These are phyloP conservation scores for Aspergillus felis DNA, from an alignment of 2,329 filamentous ascomycete species.

Conservation along the genomic window DNA sequence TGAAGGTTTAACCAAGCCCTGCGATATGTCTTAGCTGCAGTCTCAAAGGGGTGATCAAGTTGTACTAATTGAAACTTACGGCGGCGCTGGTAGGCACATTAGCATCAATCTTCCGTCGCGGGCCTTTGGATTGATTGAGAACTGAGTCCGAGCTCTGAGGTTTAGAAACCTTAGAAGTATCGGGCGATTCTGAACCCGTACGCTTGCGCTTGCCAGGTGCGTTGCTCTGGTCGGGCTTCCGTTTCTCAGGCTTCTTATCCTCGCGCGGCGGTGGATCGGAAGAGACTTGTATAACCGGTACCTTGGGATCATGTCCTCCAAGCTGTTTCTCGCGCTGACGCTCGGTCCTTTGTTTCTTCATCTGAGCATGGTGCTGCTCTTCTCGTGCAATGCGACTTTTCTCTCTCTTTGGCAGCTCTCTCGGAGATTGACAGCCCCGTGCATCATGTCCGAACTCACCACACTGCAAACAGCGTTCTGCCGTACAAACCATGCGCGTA, in stretches of 20 bases:
- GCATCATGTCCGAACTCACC: constrained; percentile 42
- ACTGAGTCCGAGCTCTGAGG: constrained; percentile 23
- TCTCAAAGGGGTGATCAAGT: not conserved
- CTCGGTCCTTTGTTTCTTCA: constrained; percentile 34
- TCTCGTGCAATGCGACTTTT: constrained; percentile 33
- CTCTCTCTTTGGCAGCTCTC: constrained; percentile 34
- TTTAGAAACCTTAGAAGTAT: constrained; percentile 23
- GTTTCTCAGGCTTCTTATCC: constrained; percentile 7
- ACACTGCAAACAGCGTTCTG: constrained; percentile 42
- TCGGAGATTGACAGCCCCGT: constrained; percentile 30
- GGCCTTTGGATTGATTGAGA: constrained; percentile 23
- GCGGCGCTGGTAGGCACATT: constrained; percentile 17
- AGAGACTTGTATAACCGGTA: constrained; percentile 37
- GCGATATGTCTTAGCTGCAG: constrained; percentile 1
- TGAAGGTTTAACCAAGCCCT: constrained; percentile 40
- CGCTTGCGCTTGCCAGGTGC: constrained; percentile 32
- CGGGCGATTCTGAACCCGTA: constrained; percentile 19
- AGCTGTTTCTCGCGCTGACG: constrained; percentile 40
- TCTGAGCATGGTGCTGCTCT: constrained; percentile 33
- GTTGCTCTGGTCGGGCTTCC: constrained; percentile 10
- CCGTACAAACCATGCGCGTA: constrained; percentile 34
- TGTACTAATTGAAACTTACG: constrained; percentile 10
- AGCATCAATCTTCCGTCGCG: constrained; percentile 21
- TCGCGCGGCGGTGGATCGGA: constrained; percentile 14
- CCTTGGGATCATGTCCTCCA: constrained; percentile 43